Evolutionary conservation across 148 eudicot genomes (phyloP).

Genomic region (Tetragonia tetragonoides): DNA sequence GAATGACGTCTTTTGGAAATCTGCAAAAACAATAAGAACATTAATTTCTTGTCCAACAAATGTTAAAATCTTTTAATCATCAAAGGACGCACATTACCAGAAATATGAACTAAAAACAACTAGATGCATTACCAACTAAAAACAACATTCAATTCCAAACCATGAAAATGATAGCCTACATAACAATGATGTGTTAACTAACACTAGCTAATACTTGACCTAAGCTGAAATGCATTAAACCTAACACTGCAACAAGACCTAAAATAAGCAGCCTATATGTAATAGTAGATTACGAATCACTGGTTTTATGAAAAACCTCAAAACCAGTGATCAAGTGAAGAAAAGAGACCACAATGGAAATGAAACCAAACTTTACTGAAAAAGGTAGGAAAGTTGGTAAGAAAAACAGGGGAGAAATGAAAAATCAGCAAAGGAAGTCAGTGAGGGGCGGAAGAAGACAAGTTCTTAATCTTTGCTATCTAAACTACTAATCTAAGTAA

Average conservation of each 20-base stretch:
- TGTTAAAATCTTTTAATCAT: too few relatives aligned
- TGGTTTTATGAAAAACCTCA: slow-evolving; percentile 30
- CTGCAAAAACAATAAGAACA: too few relatives aligned
- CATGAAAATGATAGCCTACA: neutral
- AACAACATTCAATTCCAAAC: neutral
- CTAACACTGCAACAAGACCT: slow-evolving; percentile 30
- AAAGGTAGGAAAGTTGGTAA: slow-evolving; percentile 6
- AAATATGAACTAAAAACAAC: too few relatives aligned
- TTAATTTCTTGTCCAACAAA: too few relatives aligned
- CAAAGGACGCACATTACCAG: too few relatives aligned
- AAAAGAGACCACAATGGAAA: too few relatives aligned
- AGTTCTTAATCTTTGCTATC: too few relatives aligned
- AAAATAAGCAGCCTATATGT: slow-evolving; percentile 57
- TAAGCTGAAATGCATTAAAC: neutral
- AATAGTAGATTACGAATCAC: slow-evolving; percentile 6
- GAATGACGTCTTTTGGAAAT: too few relatives aligned
- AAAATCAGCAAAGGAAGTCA: neutral
- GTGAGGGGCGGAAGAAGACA: too few relatives aligned
- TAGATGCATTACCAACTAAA: too few relatives aligned
- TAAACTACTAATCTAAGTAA: too few relatives aligned
- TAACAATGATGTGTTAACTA: neutral
- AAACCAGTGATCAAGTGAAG: slow-evolving; percentile 26
- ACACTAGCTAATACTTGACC: neutral
- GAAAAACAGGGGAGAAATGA: neutral
- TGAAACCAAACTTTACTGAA: too few relatives aligned